Percentiles rank a stretch among this genome's conserved stretches.
Conservation (phyloP, 768 basidiomycete genomes). For the Mrakia frigida region DNA sequence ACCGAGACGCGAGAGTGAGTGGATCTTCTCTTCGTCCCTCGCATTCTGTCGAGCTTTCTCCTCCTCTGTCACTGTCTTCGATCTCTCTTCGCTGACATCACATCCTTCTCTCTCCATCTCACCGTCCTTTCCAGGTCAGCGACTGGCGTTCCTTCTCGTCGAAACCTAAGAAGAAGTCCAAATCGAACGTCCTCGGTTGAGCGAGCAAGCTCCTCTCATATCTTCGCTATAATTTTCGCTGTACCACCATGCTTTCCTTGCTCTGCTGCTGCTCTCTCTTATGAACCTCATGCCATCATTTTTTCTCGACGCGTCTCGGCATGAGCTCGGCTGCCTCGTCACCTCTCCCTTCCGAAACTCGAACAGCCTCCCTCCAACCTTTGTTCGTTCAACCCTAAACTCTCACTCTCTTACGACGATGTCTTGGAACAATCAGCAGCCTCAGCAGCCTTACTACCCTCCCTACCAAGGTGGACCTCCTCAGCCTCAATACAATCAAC, state of each 20-base stretch:
- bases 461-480: constrained; percentile 28
- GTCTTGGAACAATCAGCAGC: constrained; percentile 3
- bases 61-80: neutral
- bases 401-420: neutral
- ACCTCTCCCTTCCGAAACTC: neutral
- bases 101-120: neutral
- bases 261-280: neutral
- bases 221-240: neutral
- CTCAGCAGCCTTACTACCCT: constrained; percentile 28
- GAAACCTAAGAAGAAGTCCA: constrained; percentile 58
- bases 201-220: neutral
- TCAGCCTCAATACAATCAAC: constrained; percentile 18
- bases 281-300: neutral
- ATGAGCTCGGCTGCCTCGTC: too few species aligned
- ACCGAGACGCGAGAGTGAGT: constrained; percentile 62
- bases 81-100: neutral
- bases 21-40: neutral
- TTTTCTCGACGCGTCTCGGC: neutral
- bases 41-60: neutral
- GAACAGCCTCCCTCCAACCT: neutral
- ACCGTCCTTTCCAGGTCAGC: constrained; percentile 48
- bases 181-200: constrained; percentile 58
- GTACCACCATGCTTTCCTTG: neutral
- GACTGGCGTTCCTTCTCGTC: constrained; percentile 73
- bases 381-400: neutral